Base-by-base conservation (phyloP, 225 moss, liverwort and hornwort genomes). In the Thuidium tamariscinum region DNA sequence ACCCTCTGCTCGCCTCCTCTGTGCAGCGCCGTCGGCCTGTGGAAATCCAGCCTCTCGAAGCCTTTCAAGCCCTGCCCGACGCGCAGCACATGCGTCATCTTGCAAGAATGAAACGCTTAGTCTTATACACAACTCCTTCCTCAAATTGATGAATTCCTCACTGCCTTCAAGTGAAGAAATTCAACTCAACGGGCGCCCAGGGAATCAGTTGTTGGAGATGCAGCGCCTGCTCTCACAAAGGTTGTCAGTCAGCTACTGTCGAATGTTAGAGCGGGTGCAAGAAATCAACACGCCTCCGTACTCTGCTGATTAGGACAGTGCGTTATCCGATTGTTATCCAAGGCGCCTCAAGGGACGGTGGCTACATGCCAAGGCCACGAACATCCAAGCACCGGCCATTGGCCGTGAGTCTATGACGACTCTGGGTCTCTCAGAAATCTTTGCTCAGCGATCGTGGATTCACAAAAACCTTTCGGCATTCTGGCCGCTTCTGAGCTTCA, bases 51-150 rank as follows among this genome's bases (percentile, higher is more conserved):
- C 65, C 83, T 85, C 85, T 90, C 85, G 60, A 64, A 85, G 30
- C 84, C 86, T 86, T 66, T 90, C 89, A 92, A 88, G 49, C 88
- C 83, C 70, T 77, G 81, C 71, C 88, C 91, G 13, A 77, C 59
- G 65, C 77, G 52, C 83, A 92, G 77, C 83, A 86, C 42, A 30
- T 90, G 84, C 83, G 90, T 82, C 91, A 92, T 92, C 88, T 80
- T 83, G 86, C 75, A 70, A 49, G 74, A 74, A 67, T 60, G 34
- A 44, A 69, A 85, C 74, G 10, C 19, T 42, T n/a, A 61, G 16
- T 29, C 74, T 56, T 36, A 3, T 44, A 10, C 54, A 21, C 32
- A 17, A 57, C 26, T 37, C 62, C 70, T 21, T n/a, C 51, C 85
- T 56, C 77, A 25, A 84, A 52, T 23, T 57, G 20, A 34, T 52